Evolutionary conservation across 2,329 filamentous ascomycete species (phyloP).

Genomic region (Aspergillus viridinutans): DNA sequence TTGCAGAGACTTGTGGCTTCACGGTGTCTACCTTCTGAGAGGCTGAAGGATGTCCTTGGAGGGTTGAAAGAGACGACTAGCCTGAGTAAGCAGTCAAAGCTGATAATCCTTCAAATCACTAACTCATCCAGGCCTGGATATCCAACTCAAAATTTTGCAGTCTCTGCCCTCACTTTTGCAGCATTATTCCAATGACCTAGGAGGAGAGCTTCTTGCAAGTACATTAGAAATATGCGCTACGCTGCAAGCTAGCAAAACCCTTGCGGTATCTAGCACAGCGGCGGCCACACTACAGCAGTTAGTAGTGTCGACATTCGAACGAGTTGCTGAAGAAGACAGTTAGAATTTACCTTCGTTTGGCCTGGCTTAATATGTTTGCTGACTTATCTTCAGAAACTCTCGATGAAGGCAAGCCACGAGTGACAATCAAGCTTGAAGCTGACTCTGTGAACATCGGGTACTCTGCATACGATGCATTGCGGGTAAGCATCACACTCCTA

Average conservation of each 20-base stretch:
- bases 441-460: conserved; percentile 64
- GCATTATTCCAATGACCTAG: conserved; percentile 79
- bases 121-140: conserved; percentile 60
- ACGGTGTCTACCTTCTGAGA: conserved; percentile 70
- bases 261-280: conserved; percentile 90
- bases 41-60: conserved; percentile 80
- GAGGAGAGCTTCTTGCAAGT: conserved; percentile 74
- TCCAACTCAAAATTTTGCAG: conserved; percentile 93
- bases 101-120: conserved; percentile 12
- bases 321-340: conserved; percentile 79
- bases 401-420: conserved; percentile 54
- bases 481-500: conserved; percentile 44
- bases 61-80: conserved; percentile 77
- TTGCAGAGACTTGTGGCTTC: conserved; percentile 84
- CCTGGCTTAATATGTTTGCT: conserved; percentile 1
- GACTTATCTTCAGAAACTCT: conserved; percentile 16
- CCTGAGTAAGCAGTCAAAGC: conserved; percentile 51
- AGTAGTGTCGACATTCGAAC: conserved; percentile 88
- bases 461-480: conserved; percentile 80
- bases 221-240: conserved; percentile 88
- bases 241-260: conserved; percentile 85
- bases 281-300: conserved; percentile 95
- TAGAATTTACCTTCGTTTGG: conserved; percentile 30
- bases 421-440: conserved; percentile 64
- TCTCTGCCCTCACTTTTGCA: conserved; percentile 84